These are phyloP conservation scores for Mucor ambiguus DNA, from an alignment of 371 early-diverging fungal species.

Conservation along the genomic window DNA sequence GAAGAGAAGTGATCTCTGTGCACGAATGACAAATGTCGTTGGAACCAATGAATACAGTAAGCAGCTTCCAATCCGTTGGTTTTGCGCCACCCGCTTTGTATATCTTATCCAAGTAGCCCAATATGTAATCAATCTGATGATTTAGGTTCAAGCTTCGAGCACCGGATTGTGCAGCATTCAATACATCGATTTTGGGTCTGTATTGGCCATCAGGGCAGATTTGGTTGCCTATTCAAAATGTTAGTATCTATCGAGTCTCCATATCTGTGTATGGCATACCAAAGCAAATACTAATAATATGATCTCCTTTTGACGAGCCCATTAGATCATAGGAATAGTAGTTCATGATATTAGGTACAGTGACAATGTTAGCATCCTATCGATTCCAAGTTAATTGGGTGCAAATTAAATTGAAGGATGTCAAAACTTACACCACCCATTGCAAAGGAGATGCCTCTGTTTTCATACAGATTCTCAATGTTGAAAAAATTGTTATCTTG, in stretches of 20 bases:
- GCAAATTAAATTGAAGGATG: neutral
- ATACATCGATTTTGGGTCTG: constrained; percentile 28
- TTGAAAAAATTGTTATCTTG: constrained; percentile 32
- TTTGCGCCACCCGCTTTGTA: constrained; percentile 34
- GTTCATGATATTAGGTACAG: constrained; percentile 51
- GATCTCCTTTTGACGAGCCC: constrained; percentile 47
- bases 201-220: constrained; percentile 50
- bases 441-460: constrained; percentile 54
- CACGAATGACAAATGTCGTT: constrained; percentile 71
- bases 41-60: constrained; percentile 67
- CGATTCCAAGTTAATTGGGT: neutral
- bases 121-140: constrained; percentile 46
- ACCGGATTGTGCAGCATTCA: constrained; percentile 58
- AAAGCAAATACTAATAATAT: constrained; percentile 48
- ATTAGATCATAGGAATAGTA: constrained; percentile 38
- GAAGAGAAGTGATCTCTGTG: constrained; percentile 30
- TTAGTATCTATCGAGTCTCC: neutral
- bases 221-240: constrained; percentile 19
- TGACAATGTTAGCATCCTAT: constrained; percentile 40
- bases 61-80: constrained; percentile 64
- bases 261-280: constrained; percentile 23
- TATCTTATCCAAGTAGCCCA: constrained; percentile 28
- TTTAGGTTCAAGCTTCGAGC: constrained; percentile 45
- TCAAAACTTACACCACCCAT: constrained; percentile 51
- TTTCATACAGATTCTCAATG: constrained; percentile 35